Evolutionary conservation across 164 flowering plant species (phyloP).

Genomic region (Vitis labrusca): DNA sequence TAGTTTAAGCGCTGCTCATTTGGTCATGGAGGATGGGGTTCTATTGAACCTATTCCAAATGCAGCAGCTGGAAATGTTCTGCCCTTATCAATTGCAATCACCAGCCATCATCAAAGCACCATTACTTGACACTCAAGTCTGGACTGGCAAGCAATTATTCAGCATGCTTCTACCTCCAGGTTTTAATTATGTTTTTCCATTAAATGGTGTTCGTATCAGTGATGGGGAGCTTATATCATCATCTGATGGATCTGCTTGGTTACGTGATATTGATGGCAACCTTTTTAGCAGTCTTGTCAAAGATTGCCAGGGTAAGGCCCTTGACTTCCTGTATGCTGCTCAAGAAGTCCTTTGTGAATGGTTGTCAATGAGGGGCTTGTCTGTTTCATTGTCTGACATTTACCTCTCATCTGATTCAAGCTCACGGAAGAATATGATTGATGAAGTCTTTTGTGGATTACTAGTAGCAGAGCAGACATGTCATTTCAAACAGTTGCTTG

Average conservation of each 20-base stretch:
- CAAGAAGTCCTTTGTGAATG: slow-evolving; percentile 86
- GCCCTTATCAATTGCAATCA: slow-evolving; percentile 23
- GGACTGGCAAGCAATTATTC: slow-evolving; percentile 84
- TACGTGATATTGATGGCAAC: slow-evolving; percentile 51
- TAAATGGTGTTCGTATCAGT: slow-evolving; percentile 39
- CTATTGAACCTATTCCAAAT: slow-evolving; percentile 44
- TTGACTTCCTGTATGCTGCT: slow-evolving; percentile 52
- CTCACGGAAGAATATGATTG: slow-evolving; percentile 55
- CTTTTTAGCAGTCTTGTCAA: slow-evolving; percentile 47
- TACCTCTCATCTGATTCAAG: slow-evolving; percentile 51
- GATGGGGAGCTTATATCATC: slow-evolving; percentile 58
- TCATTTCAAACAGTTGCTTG: slow-evolving; percentile 47
- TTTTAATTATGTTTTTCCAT: slow-evolving; percentile 42
- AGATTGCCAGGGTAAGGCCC: slow-evolving; percentile 28
- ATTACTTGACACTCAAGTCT: slow-evolving; percentile 20
- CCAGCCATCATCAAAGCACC: slow-evolving; percentile 62
- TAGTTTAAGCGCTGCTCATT: slow-evolving; percentile 73
- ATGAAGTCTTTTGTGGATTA: slow-evolving; percentile 64
- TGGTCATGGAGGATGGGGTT: slow-evolving; percentile 49
- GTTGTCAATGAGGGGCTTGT: slow-evolving; percentile 75
- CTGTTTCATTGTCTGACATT: slow-evolving; percentile 76
- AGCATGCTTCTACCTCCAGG: slow-evolving; percentile 69
- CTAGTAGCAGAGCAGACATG: slow-evolving; percentile 61
- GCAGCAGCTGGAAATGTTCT: slow-evolving; percentile 84
- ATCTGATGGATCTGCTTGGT: slow-evolving; percentile 60